Conservation (phyloP, 495 filamentous ascomycete genomes). For the Penicillium egyptiacum region DNA sequence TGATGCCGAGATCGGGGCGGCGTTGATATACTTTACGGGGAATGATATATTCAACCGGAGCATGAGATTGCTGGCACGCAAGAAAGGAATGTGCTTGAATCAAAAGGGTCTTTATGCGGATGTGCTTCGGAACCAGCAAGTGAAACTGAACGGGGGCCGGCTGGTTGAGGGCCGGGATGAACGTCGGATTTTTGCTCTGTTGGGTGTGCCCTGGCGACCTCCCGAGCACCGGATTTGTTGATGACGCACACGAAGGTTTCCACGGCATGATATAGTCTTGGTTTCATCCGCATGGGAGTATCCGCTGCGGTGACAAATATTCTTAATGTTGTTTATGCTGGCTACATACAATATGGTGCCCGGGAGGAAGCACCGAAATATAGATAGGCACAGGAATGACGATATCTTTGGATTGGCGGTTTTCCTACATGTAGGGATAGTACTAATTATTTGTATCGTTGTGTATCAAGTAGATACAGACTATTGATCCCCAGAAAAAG, state of each 20-base stretch:
- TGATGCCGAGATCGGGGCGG: slow-evolving; percentile 77
- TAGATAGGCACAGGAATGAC: background rate
- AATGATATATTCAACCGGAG: slow-evolving; percentile 97
- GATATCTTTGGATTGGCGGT: background rate
- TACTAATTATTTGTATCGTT: background rate
- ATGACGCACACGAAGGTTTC: slow-evolving; percentile 30
- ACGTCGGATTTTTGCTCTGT: slow-evolving; percentile 77
- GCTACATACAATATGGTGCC: background rate
- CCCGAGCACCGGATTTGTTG: slow-evolving; percentile 79
- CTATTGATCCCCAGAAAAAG: background rate
- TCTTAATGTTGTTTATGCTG: background rate
- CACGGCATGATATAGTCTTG: background rate
- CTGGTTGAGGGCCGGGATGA: slow-evolving; percentile 78
- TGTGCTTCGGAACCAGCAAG: slow-evolving; percentile 60
- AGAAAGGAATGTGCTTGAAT: slow-evolving; percentile 83
- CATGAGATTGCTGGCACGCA: slow-evolving; percentile 76
- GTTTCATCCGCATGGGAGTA: background rate
- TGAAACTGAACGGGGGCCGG: slow-evolving; percentile 68
- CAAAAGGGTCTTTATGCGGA: slow-evolving; percentile 79
- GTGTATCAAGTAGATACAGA: background rate
- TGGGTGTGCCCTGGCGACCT: slow-evolving; percentile 86
- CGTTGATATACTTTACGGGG: slow-evolving; percentile 92
- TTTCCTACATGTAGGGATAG: background rate
- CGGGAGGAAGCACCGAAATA: background rate
- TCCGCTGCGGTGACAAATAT: background rate